Conservation (phyloP, 306 rosid species). For the Albizia julibrissin region DNA sequence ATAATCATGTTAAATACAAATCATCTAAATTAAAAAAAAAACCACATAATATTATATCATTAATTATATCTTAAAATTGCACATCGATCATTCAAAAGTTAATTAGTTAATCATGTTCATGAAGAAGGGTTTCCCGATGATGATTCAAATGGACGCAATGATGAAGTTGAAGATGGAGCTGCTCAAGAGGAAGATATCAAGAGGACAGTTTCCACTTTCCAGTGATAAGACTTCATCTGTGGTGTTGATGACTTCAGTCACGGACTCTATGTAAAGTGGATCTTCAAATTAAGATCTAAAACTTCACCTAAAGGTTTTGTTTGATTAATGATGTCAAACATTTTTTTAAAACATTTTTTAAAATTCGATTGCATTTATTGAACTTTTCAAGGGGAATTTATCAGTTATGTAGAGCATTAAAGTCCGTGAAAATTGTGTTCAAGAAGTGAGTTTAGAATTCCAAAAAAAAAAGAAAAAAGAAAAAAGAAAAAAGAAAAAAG, state of each 20-base stretch:
- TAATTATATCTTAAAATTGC: too few species aligned
- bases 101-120: too few species aligned
- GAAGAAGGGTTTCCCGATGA: conserved; percentile 60
- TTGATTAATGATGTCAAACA: conserved; percentile 7
- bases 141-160: conserved; percentile 76
- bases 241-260: conserved; percentile 52
- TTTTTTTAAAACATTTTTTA: conserved; percentile 14
- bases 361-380: not conserved
- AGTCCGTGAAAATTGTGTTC: conserved; percentile 15
- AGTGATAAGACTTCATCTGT: conserved; percentile 64
- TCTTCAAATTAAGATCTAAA: conserved; percentile 98
- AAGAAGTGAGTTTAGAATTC: conserved; percentile 34
- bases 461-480: not conserved
- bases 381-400: not conserved
- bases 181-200: conserved; percentile 64
- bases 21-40: too few species aligned
- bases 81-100: too few species aligned
- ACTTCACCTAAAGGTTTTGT: conserved; percentile 53
- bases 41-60: too few species aligned
- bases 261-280: conserved; percentile 79
- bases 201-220: conserved; percentile 48
- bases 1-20: too few species aligned
- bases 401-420: conserved; percentile 2
- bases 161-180: conserved; percentile 75
- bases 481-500: too few species aligned